A percentile compares a stretch with the other conserved stretches of the same genome.
Evolutionary conservation across 495 filamentous ascomycete species (phyloP).

Genomic region (Pyrenula aspistea): DNA sequence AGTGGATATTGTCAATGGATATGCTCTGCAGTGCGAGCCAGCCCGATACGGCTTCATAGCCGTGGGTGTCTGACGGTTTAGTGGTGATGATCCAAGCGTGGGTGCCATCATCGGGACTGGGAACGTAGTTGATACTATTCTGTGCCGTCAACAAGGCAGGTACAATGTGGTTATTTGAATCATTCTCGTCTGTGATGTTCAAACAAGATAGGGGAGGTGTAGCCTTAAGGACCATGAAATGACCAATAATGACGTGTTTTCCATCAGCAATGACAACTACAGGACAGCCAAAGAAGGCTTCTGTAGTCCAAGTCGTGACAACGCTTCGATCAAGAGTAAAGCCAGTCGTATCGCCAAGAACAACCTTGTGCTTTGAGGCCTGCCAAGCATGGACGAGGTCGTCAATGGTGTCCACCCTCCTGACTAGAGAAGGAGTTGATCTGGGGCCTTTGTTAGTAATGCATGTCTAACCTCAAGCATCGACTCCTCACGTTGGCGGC

Average conservation of each 20-base stretch:
- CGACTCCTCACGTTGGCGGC: too few species aligned
- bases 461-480: too few species aligned
- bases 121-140: not conserved
- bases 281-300: slow-evolving; percentile 5
- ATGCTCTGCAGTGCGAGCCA: not conserved
- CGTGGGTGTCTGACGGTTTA: not conserved
- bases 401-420: too few species aligned
- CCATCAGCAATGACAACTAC: slow-evolving; percentile 4
- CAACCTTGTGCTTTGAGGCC: not conserved
- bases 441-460: too few species aligned
- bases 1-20: not conserved
- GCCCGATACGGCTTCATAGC: not conserved
- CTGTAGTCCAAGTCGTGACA: slow-evolving; percentile 1
- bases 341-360: not conserved
- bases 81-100: not conserved
- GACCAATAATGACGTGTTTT: slow-evolving; percentile 1
- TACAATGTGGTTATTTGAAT: not conserved
- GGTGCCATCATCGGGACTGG: not conserved
- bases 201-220: not conserved
- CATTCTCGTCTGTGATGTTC: not conserved
- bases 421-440: too few species aligned
- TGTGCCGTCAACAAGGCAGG: not conserved
- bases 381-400: not conserved
- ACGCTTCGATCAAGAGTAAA: not conserved
- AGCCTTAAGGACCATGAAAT: not conserved